Evolutionary conservation across 2,329 filamentous ascomycete genomes (phyloP).

Genomic region (Endocalyx cinctus): DNA sequence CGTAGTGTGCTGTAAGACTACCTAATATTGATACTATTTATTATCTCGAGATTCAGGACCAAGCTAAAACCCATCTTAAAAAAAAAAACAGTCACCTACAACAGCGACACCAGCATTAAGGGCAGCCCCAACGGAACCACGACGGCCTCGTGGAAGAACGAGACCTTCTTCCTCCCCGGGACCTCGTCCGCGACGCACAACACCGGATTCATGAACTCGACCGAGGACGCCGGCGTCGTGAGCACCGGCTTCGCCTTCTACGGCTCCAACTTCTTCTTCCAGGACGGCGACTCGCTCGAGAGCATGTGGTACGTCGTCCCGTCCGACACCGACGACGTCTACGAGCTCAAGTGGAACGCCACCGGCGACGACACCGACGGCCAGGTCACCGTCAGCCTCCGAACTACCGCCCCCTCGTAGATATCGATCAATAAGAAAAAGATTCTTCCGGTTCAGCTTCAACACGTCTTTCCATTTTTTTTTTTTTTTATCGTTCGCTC

Average conservation of each 20-base stretch:
- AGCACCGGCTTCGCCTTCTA: conserved; percentile 23
- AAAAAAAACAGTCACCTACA: no score
- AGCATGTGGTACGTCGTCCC: conserved; percentile 20
- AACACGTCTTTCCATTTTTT: no score
- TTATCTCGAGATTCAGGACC: no score
- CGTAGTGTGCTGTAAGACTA: not conserved
- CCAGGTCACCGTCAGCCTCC: conserved; percentile 14
- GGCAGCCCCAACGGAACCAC: conserved; percentile 14
- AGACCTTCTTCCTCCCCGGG: conserved; percentile 19
- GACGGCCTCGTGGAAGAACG: conserved; percentile 18
- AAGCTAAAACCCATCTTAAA: no score
- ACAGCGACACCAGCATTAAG: conserved; percentile 10
- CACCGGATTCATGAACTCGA: conserved; percentile 14
- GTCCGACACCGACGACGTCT: conserved; percentile 11
- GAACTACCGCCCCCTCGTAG: conserved; percentile 11
- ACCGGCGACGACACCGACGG: conserved; percentile 7
- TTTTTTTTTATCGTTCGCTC: no score
- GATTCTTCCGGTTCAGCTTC: no score
- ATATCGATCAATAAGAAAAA: no score
- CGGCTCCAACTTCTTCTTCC: conserved; percentile 15
- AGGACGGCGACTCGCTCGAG: conserved; percentile 9
- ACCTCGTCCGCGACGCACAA: conserved; percentile 11
- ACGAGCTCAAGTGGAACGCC: conserved; percentile 20
- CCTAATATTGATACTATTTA: no score
- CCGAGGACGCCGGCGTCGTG: conserved; percentile 3